Base-by-base conservation (phyloP, 306 rosid species). In the Elaeagnus macrophylla region DNA sequence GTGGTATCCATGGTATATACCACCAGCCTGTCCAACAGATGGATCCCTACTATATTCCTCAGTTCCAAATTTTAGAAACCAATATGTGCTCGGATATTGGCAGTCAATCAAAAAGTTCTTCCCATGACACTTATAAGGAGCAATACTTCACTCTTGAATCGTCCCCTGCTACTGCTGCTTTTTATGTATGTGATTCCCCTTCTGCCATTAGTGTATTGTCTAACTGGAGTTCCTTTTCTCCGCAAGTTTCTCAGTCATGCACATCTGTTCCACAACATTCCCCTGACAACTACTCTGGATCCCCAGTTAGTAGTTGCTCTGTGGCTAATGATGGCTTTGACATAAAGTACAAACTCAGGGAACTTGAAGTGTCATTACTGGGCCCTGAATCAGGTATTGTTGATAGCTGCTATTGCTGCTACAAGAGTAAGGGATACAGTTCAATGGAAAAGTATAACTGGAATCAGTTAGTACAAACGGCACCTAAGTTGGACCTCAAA, bases 141-240 rank as follows among this genome's bases (percentile, higher is more conserved):
- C 72, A 77, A 58, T 80, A 20, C 77, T 79, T 57, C 37, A 93
- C 99, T 58, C 85, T 93, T 39, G 96, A 93, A 39, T 93, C 99
- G 10, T 71, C 77, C 56, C 66, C 86, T 2, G 68, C 73, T 39
- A 41, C 62, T 44, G 56, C 53, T 59, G 79, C 48, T 48, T 39
- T 66, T 43, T 39, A 52, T 57, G 56, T 45, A 63, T 80, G 74
- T 52, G 83, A 84, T 61, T 87, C 96, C 46, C 82, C 96, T 70
- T 90, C 97, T 37, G 68, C 66, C 61, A 78, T 68, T 17, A 87
- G 99, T 62, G 80, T 70, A 59, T 72, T 85, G 76, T 91, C 95
- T 19, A 82, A 67, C 39, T 65, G 79, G 57, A 78, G 85, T 58
- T 73, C 95, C 52, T 79, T 76, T 65, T 86, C 91, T 9, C 81